These are phyloP conservation scores for Blepharisma stoltei DNA, from an alignment of 73 alveolate genomes.

Conservation along the genomic window DNA sequence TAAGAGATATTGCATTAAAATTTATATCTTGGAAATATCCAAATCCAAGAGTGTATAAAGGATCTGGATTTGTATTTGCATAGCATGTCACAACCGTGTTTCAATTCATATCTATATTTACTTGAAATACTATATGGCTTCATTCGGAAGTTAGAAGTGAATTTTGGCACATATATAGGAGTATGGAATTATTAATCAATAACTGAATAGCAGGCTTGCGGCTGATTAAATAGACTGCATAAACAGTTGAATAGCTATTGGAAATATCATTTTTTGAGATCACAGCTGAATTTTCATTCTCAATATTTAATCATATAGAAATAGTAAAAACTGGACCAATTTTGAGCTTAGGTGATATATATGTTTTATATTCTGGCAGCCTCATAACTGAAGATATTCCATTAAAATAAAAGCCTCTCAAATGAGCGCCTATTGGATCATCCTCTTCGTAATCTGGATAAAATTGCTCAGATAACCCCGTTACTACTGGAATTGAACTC, in stretches of 20 bases:
- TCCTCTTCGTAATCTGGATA: slow-evolving; percentile 12
- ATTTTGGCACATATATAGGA: neutral
- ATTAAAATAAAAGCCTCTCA: slow-evolving; percentile 25
- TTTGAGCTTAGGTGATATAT: neutral
- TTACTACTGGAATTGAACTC: neutral
- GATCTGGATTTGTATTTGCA: neutral
- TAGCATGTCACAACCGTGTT: neutral
- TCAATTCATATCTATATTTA: neutral
- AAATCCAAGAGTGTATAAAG: neutral
- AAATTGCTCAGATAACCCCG: neutral
- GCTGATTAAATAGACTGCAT: neutral
- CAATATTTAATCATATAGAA: no score
- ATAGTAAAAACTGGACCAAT: no score
- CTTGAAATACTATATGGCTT: neutral
- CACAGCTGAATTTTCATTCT: no score
- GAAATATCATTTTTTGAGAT: no score
- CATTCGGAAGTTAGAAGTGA: neutral
- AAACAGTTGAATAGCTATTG: no score
- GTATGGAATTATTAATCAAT: neutral
- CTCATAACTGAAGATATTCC: slow-evolving; percentile 4
- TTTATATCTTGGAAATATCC: neutral
- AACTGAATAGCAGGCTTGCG: neutral
- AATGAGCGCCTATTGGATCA: slow-evolving; percentile 6
- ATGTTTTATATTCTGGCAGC: neutral
- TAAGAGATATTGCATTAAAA: neutral